Percentiles rank a stretch among this genome's conserved stretches.
phyloP scores from a whole-genome alignment of 2,329 filamentous ascomycete species.

The Aureobasidium sp. region DNA sequence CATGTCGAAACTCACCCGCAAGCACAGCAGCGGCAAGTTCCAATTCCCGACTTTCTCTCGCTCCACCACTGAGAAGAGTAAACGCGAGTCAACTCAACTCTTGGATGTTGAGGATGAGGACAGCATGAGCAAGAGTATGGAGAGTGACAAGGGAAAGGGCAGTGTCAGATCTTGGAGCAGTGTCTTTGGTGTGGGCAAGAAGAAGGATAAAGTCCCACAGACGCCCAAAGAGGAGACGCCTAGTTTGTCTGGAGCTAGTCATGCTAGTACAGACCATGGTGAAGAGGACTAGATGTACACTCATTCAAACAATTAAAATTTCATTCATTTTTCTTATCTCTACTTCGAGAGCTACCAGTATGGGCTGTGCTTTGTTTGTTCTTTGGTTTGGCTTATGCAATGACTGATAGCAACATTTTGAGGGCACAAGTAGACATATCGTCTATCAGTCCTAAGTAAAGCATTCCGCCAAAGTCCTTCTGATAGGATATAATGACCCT shows the following conservation, averaged over 20 bases:
- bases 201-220: slow-evolving; percentile 32
- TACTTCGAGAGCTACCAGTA: no score
- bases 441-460: no score
- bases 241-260: slow-evolving; percentile 39
- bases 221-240: slow-evolving; percentile 40
- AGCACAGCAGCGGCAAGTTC: slow-evolving; percentile 41
- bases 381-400: no score
- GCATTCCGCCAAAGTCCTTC: no score
- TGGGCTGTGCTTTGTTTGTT: no score
- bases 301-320: neutral
- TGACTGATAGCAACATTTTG: no score
- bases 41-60: slow-evolving; percentile 30
- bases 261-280: slow-evolving; percentile 26
- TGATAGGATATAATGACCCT: no score
- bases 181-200: slow-evolving; percentile 33
- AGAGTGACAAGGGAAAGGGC: slow-evolving; percentile 30
- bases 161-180: slow-evolving; percentile 39
- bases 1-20: slow-evolving; percentile 44
- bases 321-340: neutral
- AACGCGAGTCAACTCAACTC: slow-evolving; percentile 18
- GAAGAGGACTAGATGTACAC: slow-evolving; percentile 1
- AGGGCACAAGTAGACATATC: no score
- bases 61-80: slow-evolving; percentile 26
- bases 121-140: slow-evolving; percentile 21
- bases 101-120: slow-evolving; percentile 33